Base-by-base conservation (phyloP, 139 green algal genomes). In the Dunaliella primolecta region DNA sequence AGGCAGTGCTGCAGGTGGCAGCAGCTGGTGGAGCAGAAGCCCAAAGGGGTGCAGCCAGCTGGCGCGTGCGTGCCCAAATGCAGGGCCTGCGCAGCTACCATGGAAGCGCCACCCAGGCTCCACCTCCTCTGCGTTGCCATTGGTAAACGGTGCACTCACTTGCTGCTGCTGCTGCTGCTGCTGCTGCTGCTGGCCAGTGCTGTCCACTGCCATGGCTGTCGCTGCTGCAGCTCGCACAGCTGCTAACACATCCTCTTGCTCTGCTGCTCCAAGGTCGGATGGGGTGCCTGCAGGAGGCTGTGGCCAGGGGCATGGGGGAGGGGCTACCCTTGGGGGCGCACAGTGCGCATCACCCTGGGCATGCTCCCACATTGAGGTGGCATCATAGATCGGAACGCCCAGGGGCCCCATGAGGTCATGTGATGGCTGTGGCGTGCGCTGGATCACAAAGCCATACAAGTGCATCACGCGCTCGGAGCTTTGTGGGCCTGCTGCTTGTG, bases 41-140 rank as follows among this genome's bases (percentile, higher is more conserved):
- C 75, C 75, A 36, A 37, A 80, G 2, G 75, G 75, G 75, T 80
- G 75, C 75, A 80, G 75, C 75, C 75, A 80, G 7, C 46, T 64
- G 46, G 7, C 15, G 15, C 46, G 46, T 15, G 46, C 46, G 15
- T 64, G 46, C 7, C 46, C 46, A 64, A 64, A 64, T 15, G 15
- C 46, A 15, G 46, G 46, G 46, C 46, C 46, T 25, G 46, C 46
- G 46, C 46, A 25, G 46, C 46, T 64, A 15, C 46, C 46, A 64
- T 64, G 46, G 46, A 64, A 64, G 46, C 46, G 46, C 46, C 46
- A 64, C 46, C 46, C 46, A 64, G 46, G 46, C 46, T 64, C 46
- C 46, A 64, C 46, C 7, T 64, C 46, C 7, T 64, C 46, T 64
- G 46, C 46, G 15, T 64, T 15, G 46, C 46, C 7, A 15, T 64